Evolutionary conservation across 192 early-diverging fungal genomes (phyloP).

Genomic region (Backusella parvicylindrica): DNA sequence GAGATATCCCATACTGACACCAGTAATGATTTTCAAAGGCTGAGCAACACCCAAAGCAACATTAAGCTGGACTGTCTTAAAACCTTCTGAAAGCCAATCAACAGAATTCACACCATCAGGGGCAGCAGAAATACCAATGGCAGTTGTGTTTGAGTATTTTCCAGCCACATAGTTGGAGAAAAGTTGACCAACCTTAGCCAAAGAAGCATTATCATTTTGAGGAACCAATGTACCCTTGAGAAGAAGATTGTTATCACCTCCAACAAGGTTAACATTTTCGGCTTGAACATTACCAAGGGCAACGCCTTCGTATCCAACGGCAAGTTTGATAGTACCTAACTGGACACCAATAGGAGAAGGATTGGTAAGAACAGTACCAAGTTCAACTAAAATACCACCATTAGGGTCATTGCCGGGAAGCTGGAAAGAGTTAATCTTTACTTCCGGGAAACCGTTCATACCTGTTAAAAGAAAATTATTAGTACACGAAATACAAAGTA

Average conservation of each 20-base stretch:
- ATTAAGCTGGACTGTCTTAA: conserved; percentile 45
- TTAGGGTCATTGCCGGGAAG: conserved; percentile 46
- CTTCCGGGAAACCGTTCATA: conserved; percentile 51
- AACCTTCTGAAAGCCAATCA: conserved; percentile 44
- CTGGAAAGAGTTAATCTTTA: conserved; percentile 47
- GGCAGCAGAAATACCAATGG: conserved; percentile 41
- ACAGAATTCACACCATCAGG: conserved; percentile 48
- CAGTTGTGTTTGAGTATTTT: conserved; percentile 36
- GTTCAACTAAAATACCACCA: conserved; percentile 51
- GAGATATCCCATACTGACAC: conserved; percentile 44
- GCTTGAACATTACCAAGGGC: conserved; percentile 47
- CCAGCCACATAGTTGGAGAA: conserved; percentile 53
- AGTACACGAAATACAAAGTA: not conserved
- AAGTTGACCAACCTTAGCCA: conserved; percentile 40
- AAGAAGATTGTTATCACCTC: conserved; percentile 38
- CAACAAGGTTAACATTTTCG: conserved; percentile 30
- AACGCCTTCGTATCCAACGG: conserved; percentile 39
- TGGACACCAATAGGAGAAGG: conserved; percentile 51
- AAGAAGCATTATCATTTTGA: conserved; percentile 38
- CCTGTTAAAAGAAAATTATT: conserved; percentile 19
- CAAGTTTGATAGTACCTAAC: conserved; percentile 50
- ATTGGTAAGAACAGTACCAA: conserved; percentile 46
- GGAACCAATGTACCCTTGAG: conserved; percentile 48
- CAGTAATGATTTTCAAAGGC: conserved; percentile 47
- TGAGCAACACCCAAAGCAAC: conserved; percentile 40